Evolutionary conservation across 371 early-diverging fungal genomes (phyloP), one percentile per base, ranked within the genome.

Genomic region (Mucor circinelloides): DNA sequence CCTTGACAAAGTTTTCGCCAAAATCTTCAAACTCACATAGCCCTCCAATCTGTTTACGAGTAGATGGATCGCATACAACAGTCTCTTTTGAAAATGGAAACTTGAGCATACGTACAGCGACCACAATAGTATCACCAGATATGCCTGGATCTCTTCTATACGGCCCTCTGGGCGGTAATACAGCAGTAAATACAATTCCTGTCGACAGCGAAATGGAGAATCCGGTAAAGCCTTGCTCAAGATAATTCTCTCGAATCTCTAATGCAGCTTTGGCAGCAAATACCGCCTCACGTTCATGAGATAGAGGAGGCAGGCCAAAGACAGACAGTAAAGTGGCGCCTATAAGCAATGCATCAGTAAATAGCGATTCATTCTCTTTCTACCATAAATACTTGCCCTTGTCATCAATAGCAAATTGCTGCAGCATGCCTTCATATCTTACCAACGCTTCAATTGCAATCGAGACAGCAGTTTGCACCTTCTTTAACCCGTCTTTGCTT

Each of bases 341-440:
- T 83, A 56, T 25, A 19, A 27, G 5, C 7, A 4, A 9, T 34
- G 8, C 9, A 9, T 52, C 32, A 42, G 28, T 23, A 58, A 23
- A 6, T 21, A 8, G 34, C 1, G 34, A 6, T 48, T 42, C 42
- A 1, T 21, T 48, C 1, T 21, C 6, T 23, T 48, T 48, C 10
- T 13, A 10, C 3, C 17, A 15, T 34, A 48, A 34, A 4, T 27
- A n/a, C 19, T 46, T 61, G 68, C 74, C 74, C 74, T 88, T 88
- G 68, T 88, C 88, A 55, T 88, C 88, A 3, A 88, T 80, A 23
- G 88, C 88, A 74, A 88, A 88, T 66, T 88, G 88, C 42, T 88
- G 88, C 25, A 88, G 72, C 59, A 83, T 78, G 1, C 87, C 88
- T 75, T 85, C 88, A 50, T 84, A 88, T 27, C 68, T 76, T 5